These are phyloP conservation scores for Gyromitra esculenta DNA, from an alignment of 2,329 filamentous ascomycete species.

Conservation along the genomic window DNA sequence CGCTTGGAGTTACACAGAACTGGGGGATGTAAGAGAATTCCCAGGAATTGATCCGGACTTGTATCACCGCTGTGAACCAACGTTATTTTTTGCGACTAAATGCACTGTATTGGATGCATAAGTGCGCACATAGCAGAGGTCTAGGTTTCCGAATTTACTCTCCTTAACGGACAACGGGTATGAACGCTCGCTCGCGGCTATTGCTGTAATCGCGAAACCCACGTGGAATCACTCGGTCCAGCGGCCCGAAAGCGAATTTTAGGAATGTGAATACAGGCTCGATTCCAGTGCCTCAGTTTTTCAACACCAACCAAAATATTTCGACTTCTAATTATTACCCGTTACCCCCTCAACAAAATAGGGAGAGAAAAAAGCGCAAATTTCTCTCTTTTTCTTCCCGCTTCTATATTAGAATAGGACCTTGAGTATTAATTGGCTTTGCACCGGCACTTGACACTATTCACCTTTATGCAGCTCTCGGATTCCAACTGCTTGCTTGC, in stretches of 20 bases:
- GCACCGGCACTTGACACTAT: neutral
- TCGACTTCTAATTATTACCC: neutral
- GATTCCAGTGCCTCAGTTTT: neutral
- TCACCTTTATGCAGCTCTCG: neutral
- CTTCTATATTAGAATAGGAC: neutral
- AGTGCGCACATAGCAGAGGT: slow-evolving; percentile 1
- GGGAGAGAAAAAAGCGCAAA: neutral
- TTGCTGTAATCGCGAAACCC: slow-evolving; percentile 19
- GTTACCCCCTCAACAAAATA: neutral
- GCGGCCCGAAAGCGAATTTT: slow-evolving; percentile 14
- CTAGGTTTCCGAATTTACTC: slow-evolving; percentile 3
- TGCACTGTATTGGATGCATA: neutral
- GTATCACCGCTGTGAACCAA: neutral
- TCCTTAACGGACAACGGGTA: neutral
- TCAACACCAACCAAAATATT: neutral
- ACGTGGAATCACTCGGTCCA: slow-evolving; percentile 23
- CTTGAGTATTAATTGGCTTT: neutral
- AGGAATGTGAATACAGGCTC: neutral
- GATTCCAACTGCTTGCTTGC: neutral
- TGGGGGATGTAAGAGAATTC: neutral
- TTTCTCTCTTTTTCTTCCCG: neutral
- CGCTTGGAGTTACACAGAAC: slow-evolving; percentile 13
- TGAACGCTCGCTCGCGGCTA: slow-evolving; percentile 4
- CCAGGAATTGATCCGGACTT: neutral
- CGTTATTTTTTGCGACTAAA: neutral